These are phyloP conservation scores for Phytopythium ostracodes DNA, from an alignment of 352 stramenopile species.

Conservation along the genomic window DNA sequence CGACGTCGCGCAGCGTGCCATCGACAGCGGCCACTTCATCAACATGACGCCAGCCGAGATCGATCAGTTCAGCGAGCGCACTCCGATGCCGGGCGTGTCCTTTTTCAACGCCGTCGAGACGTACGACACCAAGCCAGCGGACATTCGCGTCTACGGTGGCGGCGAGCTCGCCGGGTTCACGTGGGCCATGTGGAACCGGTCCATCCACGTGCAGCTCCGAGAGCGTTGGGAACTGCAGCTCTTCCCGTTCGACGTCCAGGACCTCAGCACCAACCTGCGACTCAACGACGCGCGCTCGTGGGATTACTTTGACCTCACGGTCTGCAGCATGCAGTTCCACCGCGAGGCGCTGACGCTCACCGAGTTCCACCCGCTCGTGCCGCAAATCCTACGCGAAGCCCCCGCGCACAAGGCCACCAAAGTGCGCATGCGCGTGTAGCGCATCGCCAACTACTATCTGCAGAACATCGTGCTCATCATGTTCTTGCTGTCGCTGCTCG, in stretches of 20 bases:
- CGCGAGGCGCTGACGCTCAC: slow-evolving; percentile 13
- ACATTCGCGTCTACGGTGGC: slow-evolving; percentile 12
- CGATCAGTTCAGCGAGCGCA: slow-evolving; percentile 12
- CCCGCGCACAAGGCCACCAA: slow-evolving; percentile 13
- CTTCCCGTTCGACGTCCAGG: slow-evolving; percentile 22
- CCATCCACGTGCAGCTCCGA: slow-evolving; percentile 13
- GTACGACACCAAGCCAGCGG: slow-evolving; percentile 11
- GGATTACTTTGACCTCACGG: slow-evolving; percentile 16
- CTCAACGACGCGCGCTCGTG: slow-evolving; percentile 12
- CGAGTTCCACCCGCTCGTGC: slow-evolving; percentile 16
- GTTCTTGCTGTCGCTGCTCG: slow-evolving; percentile 20
- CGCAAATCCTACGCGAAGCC: slow-evolving; percentile 9
- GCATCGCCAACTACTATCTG: slow-evolving; percentile 22
- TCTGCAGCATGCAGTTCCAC: slow-evolving; percentile 12
- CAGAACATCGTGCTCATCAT: slow-evolving; percentile 25
- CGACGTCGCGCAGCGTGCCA: slow-evolving; percentile 8
- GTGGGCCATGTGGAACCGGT: slow-evolving; percentile 15
- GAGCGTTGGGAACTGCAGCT: slow-evolving; percentile 15
- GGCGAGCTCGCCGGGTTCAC: slow-evolving; percentile 11
- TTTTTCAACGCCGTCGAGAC: slow-evolving; percentile 19
- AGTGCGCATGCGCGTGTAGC: slow-evolving; percentile 17
- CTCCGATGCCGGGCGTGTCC: slow-evolving; percentile 12
- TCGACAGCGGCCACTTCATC: slow-evolving; percentile 11
- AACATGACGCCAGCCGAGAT: slow-evolving; percentile 11
- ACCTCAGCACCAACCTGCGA: slow-evolving; percentile 14